Evolutionary conservation across 2,329 filamentous ascomycete genomes (phyloP), one percentile per base, ranked within the genome.

Genomic region (Aspergillus persii): DNA sequence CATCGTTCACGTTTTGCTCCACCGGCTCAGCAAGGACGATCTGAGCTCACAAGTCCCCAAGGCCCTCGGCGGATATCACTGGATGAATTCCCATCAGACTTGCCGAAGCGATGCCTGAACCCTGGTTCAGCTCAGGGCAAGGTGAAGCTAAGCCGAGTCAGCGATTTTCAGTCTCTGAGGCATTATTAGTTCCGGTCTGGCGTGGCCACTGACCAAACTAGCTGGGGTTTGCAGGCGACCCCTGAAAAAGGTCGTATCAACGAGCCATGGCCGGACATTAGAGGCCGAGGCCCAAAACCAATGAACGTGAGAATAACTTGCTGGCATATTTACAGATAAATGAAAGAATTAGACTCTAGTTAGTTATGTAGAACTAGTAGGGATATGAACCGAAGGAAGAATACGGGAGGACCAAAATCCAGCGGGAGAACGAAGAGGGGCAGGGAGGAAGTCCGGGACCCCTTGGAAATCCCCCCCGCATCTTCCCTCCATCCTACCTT

Each of bases 1-100:
- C 63, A 59, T 63, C 59, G 64, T 65, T 66, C 62, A 58, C 57
- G 51, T 53, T 58, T 12, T 36, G 8, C 59, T 50, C 61, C 61
- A 63, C 57, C 26, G 27, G 30, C 23, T 46, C 26, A n/a, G 30
- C 23, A 36, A 29, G 52, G 52, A 44, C 47, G 57, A 59, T 59
- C 46, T 49, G 48, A 51, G 50, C 18, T 23, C 18, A 1, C 18
- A 23, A 23, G 30, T 48, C 29, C 39, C 36, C 30, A 50, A 57
- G 50, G 26, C 44, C 26, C 26, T 47, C 44, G 8, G 44, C 15
- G 44, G 26, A 23, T 47, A 23, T 27, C 44, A 47, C 44, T 47
- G 44, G 44, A 47, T 47, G 44, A 23, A 12, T 47, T 23, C 9
- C 33, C 33, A 23, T 54, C 18, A 33, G 48, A 30, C 51, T 41